Base-by-base conservation (phyloP, 495 filamentous ascomycete species). In the Choiromyces venosus region DNA sequence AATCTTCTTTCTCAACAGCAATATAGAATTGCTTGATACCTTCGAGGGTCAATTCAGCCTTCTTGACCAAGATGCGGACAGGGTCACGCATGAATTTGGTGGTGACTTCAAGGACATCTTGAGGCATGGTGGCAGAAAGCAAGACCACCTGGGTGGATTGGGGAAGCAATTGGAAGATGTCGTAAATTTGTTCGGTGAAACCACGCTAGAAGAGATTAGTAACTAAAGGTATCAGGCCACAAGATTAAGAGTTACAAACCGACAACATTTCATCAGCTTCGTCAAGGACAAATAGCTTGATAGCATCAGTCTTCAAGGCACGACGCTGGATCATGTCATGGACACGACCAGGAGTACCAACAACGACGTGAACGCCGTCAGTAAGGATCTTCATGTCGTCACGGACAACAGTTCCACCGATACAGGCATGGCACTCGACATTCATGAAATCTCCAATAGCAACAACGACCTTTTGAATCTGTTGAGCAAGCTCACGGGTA, bases 41-140 rank as follows among this genome's bases (percentile, higher is more conserved):
- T 85, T 99, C 95, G 70, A 99, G 92, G 78, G 95, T 99, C 84
- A 99, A 88, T 84, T 99, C 95, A 83, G 93, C 96, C 87, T 95
- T 94, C 91, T 99, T 99, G 86, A 99, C 95, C 81, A 99, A 89
- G 83, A 99, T 97, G 82, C 96, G 93, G 83, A 99, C 91, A 71
- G 95, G 95, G 86, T 99, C 96, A 81, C 92, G 93, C 95, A 99
- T 99, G 88, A 99, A 99, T 87, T 99, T 99, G 84, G 95, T 98
- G 80, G 95, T 98, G 82, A 99, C 93, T 86, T 98, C 96, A 72
- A 99, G 92, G 71, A 99, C 95, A 81, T 99, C 96, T 86, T 98
- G 92, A 78, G 95, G 95, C 86, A 99, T 94, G 80, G 95, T 99
- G 78, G 95, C 95, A 52, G 94, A 97, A 66, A 99, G 89, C 75